Base-by-base conservation (phyloP, 768 basidiomycete species). In the Pleurotus platypus region DNA sequence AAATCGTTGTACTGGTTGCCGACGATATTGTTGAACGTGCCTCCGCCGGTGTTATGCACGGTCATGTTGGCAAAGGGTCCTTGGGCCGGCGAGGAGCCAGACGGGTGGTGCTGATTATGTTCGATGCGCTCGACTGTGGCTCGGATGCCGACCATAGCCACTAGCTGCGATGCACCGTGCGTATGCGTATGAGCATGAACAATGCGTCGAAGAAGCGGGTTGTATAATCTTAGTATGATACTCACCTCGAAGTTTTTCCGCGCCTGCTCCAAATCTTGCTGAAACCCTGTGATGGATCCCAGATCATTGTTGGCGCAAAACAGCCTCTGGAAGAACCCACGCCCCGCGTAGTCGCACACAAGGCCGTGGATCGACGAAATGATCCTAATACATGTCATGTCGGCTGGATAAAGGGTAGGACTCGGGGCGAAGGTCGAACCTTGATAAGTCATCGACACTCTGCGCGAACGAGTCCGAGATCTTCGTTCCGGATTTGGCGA, bases 81-180 rank as follows among this genome's bases (percentile, higher is more conserved):
- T 9, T 30, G 30, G 8, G 9, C 9, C 0, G 30, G 30, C 9
- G 30, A 30, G 8, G 30, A 30, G 30, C 30, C 30, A 9, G 8
- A 8, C 7, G 30, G 30, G 30, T 11, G 30, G n/a, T 16, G 22
- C n/a, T 50, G 49, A 16, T 50, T 50, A n/a, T 37, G 7, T 7
- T 50, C 49, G 30, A 50, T 50, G 4, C 49, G 49, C 15, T 50
- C 49, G 4, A 50, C 49, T 11, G 49, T 50, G 15, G 49, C 49
- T 15, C 49, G 30, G 38, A 50, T 26, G 5, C 26, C 26, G 7
- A 50, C 49, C 26, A 35, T 15, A 13, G 49, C 27, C 16, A 15
- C 24, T 1, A 50, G 49, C 49, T 50, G 27, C 5, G 38, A 7
- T 16, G 9, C 20, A 15, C 26, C 26, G 9, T 13, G 15, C 49